Base-by-base conservation (phyloP, 768 basidiomycete genomes). In the Coprinellus aureogranulatus region DNA sequence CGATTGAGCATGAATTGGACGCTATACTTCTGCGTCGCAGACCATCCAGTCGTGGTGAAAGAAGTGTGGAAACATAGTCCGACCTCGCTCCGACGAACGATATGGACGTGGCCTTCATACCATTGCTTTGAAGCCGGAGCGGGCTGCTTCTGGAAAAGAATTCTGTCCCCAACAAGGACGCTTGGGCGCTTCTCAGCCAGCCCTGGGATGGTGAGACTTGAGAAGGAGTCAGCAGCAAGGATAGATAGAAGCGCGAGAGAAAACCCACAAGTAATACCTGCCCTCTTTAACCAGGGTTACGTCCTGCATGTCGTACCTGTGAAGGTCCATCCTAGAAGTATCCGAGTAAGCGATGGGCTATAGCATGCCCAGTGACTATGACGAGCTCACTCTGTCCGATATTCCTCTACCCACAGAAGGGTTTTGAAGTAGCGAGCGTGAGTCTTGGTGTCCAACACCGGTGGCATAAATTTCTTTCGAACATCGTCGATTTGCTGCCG, bases 1-100 rank as follows among this genome's bases (percentile, higher is more conserved):
- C 85, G 78, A 61, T 81, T 86, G 8, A 88, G 66, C 59, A 79
- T 79, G 69, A 87, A 87, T 0, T 80, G 77, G 22, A 86, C 76
- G 25, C 77, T 73, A 65, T 79, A 86, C 0, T 53, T 68, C 39
- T 76, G 72, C 3, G 72, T 71, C 9, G 67, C 55, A 1, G 63
- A 60, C 64, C 68, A 72, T 5, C 65, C 68, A 22, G 59, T 14
- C 14, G 34, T 34, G 8, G 34, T 60, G 67, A 88, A 88, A 3
- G 73, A 72, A 0, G 59, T 45, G 44, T 77, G 69, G 61, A 88
- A 84, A 16, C 74, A 69, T 0, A 89, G 71, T 1, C 75, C 78
- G 8, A 89, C 83, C 67, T 81, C 75, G 9, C 72, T 68, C 57
- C 77, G 68, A 28, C 71, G 76, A 12, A 86, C 75, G 4, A 74